These are phyloP conservation scores for Naganishia antarctica DNA, from an alignment of 768 basidiomycete species.

Conservation along the genomic window DNA sequence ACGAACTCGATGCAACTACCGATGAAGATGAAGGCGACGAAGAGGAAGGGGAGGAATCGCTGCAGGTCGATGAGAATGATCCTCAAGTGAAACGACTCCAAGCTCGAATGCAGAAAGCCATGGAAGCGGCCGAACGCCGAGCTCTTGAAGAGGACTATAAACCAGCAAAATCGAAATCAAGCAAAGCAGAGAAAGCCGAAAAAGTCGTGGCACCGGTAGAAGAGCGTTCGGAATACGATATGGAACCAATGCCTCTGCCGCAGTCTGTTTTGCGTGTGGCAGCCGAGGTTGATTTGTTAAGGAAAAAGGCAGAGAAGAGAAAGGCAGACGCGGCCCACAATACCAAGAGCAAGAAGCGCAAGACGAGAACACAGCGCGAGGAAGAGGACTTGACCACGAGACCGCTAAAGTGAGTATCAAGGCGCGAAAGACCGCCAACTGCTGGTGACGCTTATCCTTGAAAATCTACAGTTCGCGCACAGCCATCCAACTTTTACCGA, in stretches of 20 bases:
- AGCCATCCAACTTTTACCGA: conserved; percentile 25
- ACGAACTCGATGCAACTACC: conserved; percentile 14
- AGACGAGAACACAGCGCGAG: conserved; percentile 9
- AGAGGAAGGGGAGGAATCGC: conserved; percentile 24
- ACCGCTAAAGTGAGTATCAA: conserved; percentile 1
- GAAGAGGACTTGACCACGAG: conserved; percentile 17
- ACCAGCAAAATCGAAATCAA: neutral
- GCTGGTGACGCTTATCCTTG: neutral
- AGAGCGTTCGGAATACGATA: conserved; percentile 24
- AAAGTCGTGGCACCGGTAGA: neutral
- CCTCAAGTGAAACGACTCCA: conserved; percentile 23
- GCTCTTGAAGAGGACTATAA: conserved; percentile 10
- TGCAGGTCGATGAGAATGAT: conserved; percentile 23
- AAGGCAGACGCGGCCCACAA: conserved; percentile 23
- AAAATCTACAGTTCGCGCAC: conserved; percentile 19
- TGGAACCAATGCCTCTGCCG: conserved; percentile 23
- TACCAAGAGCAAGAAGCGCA: conserved; percentile 6
- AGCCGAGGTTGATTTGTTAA: conserved; percentile 14
- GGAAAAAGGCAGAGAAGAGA: conserved; percentile 26
- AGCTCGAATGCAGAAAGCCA: conserved; percentile 31
- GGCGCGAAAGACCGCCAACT: too few relatives aligned
- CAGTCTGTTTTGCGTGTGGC: conserved; percentile 15
- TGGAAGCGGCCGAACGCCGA: conserved; percentile 31
- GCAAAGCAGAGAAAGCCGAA: neutral
- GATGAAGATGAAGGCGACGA: conserved; percentile 17